Base-by-base conservation (phyloP, 2,329 filamentous ascomycete species). In the Pyrenophora seminiperda region DNA sequence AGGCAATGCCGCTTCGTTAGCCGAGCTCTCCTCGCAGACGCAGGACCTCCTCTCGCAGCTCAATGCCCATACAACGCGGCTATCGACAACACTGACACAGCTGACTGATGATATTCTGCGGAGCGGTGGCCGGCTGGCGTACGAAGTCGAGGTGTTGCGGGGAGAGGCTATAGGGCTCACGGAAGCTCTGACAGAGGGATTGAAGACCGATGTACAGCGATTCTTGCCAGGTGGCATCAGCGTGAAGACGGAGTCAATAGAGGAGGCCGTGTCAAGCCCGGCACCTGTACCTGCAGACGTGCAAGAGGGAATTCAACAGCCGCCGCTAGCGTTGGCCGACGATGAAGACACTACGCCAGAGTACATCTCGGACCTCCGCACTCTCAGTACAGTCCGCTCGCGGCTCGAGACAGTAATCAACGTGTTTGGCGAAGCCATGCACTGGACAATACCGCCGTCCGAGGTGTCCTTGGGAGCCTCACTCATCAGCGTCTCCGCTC, bases 31-130 rank as follows among this genome's bases (percentile, higher is more conserved):
- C 1, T 81, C 86, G 0, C 89, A 91, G 67, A 88, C 92, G 1
- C 92, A 97, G 73, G 81, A 86, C 3, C 81, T 95, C n/a, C 81
- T 97, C 38, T 90, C 91, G 1, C 89, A 93, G 66, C 84, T 97
- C 65, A 95, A 90, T 67, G 88, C 90, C 7, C 91, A 97, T 70
- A 96, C 91, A 1, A 88, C 90, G 14, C 84, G 91, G 37, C 78
- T 97, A 6, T 91, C 91, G 11, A 85, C 82, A 45, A 89, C 86
- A 37, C 81, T 99, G 50, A 96, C 91, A 24, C 87, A 93, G 66
- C 79, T 97, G 52, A 97, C 94, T 9, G 93, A 99, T 72, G 94
- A 97, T 61, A 97, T 99, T 56, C 75, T 99, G 54, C 84, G 94
- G 49, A 92, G 90, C 65, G 90, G 92, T 19, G 91, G 90, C 58